phyloP scores from a whole-genome alignment of 768 basidiomycete species.

The Aureoboletus auriporus region DNA sequence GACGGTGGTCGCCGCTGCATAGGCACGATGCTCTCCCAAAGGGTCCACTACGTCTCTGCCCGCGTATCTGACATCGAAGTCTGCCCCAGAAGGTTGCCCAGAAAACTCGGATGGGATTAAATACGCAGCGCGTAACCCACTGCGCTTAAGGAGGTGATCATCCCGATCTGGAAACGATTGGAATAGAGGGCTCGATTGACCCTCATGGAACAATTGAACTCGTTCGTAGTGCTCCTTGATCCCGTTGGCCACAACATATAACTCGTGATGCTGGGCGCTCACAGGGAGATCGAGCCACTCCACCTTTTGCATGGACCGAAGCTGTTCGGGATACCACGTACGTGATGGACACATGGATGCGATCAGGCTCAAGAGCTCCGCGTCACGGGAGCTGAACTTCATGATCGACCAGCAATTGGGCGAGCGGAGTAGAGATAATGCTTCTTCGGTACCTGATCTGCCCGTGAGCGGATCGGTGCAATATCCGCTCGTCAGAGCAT shows the following conservation, averaged over 20 bases:
- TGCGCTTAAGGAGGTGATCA: slow-evolving; percentile 13
- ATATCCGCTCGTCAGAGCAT: slow-evolving; percentile 40
- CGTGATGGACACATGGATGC: slow-evolving; percentile 30
- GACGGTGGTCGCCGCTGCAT: slow-evolving; percentile 4
- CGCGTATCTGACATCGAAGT: slow-evolving; percentile 3
- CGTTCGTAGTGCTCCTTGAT: slow-evolving; percentile 21
- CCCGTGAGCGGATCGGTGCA: slow-evolving; percentile 40
- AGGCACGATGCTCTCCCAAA: slow-evolving; percentile 8
- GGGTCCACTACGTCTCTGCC: slow-evolving; percentile 6
- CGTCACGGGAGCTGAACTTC: slow-evolving; percentile 25
- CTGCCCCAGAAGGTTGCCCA: background rate
- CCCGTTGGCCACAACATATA: slow-evolving; percentile 5
- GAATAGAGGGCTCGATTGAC: background rate
- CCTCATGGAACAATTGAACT: slow-evolving; percentile 3
- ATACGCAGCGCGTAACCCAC: slow-evolving; percentile 8
- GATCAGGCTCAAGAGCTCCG: slow-evolving; percentile 30
- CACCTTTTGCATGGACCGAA: slow-evolving; percentile 16
- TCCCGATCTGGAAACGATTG: slow-evolving; percentile 13
- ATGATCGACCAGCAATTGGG: slow-evolving; percentile 39
- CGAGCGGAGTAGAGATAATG: slow-evolving; percentile 35
- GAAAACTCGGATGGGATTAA: slow-evolving; percentile 10
- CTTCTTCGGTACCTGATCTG: slow-evolving; percentile 41
- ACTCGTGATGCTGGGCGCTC: background rate
- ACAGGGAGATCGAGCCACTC: slow-evolving; percentile 8
- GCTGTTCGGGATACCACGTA: slow-evolving; percentile 35